Conservation (phyloP, 1,139 yeast species). For the Nakaseomyces delphensis region DNA sequence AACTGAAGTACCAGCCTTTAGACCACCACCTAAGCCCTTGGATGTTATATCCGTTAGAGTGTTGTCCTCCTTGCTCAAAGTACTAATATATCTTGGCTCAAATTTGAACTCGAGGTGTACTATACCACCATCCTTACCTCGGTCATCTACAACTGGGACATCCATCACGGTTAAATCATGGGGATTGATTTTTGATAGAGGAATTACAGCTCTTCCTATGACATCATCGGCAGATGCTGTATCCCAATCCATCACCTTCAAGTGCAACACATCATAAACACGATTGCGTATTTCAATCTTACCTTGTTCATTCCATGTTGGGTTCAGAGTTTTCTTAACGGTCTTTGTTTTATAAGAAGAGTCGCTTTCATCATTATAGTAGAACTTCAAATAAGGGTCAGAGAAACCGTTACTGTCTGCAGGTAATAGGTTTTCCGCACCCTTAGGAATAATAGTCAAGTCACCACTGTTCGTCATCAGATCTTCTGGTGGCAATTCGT, state of each 20-base stretch:
- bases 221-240: conserved; percentile 80
- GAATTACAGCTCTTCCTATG: conserved; percentile 58
- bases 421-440: conserved; percentile 64
- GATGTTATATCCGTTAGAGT: conserved; percentile 34
- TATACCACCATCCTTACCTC: conserved; percentile 55
- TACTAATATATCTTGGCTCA: conserved; percentile 55
- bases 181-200: conserved; percentile 54
- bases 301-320: conserved; percentile 68
- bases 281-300: conserved; percentile 47
- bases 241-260: conserved; percentile 81
- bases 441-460: conserved; percentile 51
- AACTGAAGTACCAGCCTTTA: conserved; percentile 26
- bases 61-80: conserved; percentile 30
- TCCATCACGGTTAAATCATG: conserved; percentile 44
- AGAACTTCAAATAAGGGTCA: conserved; percentile 76
- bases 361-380: conserved; percentile 51
- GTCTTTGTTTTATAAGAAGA: conserved; percentile 63
- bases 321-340: conserved; percentile 77
- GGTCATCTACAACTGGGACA: conserved; percentile 38
- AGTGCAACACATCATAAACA: conserved; percentile 48
- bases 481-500: conserved; percentile 65
- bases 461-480: conserved; percentile 69
- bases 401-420: conserved; percentile 89
- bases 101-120: conserved; percentile 53
- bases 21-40: conserved; percentile 36